These are phyloP conservation scores for Salix koriyanagi DNA, from an alignment of 345 rosid species.

Conservation along the genomic window DNA sequence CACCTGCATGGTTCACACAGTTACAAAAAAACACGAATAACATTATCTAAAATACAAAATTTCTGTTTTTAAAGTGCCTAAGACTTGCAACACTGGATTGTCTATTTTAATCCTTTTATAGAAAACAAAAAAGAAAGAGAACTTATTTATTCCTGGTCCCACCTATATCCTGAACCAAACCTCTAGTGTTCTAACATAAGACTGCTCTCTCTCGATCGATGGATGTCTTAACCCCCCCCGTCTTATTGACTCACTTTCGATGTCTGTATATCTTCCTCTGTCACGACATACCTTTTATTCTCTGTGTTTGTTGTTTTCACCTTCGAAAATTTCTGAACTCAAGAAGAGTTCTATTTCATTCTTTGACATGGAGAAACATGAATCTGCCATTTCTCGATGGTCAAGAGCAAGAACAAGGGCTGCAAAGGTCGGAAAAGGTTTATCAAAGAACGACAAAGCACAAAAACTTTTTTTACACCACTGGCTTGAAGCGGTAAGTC, in stretches of 20 bases:
- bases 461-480: conserved; percentile 77
- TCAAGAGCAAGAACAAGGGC: conserved; percentile 91
- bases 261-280: background rate
- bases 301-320: background rate
- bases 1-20: too few species aligned
- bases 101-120: background rate
- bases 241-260: background rate
- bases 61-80: too few species aligned
- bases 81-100: background rate
- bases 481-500: conserved; percentile 98
- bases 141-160: too few species aligned
- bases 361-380: conserved; percentile 85
- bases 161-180: background rate
- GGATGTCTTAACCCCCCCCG: too few species aligned
- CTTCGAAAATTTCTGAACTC: conserved; percentile 35
- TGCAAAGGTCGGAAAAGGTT: conserved; percentile 95
- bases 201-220: too few species aligned
- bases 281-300: background rate
- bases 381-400: conserved; percentile 94
- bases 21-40: too few species aligned
- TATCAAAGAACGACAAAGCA: conserved; percentile 82
- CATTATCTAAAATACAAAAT: background rate
- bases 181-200: background rate
- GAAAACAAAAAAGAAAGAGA: too few species aligned
- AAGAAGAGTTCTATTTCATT: conserved; percentile 85